phyloP scores from a whole-genome alignment of 169 alveolate genomes.

The Eimeria brunetti region DNA sequence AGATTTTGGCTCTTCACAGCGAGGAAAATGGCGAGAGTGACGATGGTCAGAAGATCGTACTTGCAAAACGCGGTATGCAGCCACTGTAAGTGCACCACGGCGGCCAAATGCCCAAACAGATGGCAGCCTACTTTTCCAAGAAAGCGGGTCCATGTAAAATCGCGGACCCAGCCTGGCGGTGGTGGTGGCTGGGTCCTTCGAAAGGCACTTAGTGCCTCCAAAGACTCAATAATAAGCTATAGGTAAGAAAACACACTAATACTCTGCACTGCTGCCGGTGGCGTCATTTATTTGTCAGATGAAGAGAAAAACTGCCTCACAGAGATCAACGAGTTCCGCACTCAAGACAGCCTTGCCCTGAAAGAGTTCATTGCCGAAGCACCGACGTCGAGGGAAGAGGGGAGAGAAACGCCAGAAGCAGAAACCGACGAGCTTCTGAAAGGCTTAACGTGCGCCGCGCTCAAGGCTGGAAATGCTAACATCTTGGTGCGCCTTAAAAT shows the following conservation, averaged over 20 bases:
- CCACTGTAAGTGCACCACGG: background rate
- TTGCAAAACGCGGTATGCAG: background rate
- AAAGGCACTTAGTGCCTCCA: background rate
- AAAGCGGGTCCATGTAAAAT: background rate
- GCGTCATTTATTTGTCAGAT: background rate
- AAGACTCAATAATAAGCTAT: background rate
- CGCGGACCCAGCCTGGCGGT: background rate
- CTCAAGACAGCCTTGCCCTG: slow-evolving; percentile 25
- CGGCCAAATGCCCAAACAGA: background rate
- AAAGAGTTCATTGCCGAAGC: background rate
- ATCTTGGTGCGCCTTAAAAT: background rate
- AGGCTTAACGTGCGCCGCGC: slow-evolving; percentile 5
- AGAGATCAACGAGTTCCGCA: slow-evolving; percentile 47
- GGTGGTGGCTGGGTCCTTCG: background rate
- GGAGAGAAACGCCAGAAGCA: background rate
- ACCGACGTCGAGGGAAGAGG: background rate
- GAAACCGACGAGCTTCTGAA: background rate
- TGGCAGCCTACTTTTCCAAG: background rate
- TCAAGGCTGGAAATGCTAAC: background rate
- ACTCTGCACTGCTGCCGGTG: background rate
- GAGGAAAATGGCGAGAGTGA: background rate
- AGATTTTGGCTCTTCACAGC: background rate
- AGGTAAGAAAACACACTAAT: background rate
- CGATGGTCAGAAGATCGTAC: background rate
- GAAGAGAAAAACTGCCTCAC: slow-evolving; percentile 1